These are phyloP conservation scores for Tulasnella sp. DNA, from an alignment of 768 basidiomycete species.

Conservation along the genomic window DNA sequence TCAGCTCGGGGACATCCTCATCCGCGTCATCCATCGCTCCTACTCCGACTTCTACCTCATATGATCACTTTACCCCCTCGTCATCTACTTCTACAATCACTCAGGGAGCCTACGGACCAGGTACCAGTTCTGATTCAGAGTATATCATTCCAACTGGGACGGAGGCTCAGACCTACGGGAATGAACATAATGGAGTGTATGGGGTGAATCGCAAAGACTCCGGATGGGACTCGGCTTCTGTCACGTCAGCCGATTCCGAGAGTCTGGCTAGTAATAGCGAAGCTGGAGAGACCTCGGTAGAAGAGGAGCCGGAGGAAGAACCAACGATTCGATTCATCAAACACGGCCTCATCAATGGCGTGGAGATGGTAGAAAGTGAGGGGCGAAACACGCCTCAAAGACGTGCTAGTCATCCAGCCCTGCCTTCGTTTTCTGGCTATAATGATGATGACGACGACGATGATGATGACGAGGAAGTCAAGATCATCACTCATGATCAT, in stretches of 20 bases:
- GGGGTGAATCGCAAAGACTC: not conserved
- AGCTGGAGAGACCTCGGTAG: not conserved
- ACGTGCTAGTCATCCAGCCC: too few relatives aligned
- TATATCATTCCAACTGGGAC: not conserved
- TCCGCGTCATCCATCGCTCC: not conserved
- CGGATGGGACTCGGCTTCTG: not conserved
- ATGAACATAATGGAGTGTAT: not conserved
- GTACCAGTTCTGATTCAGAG: not conserved
- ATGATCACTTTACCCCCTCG: too few relatives aligned
- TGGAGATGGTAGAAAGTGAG: conserved; percentile 29
- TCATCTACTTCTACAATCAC: too few relatives aligned
- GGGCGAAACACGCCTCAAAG: too few relatives aligned
- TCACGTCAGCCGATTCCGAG: not conserved
- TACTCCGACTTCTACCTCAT: too few relatives aligned
- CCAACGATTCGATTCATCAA: conserved; percentile 53
- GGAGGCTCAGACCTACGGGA: not conserved
- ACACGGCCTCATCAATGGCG: conserved; percentile 33
- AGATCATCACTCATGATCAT: not conserved
- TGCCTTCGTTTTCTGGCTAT: conserved; percentile 21
- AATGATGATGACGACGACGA: conserved; percentile 31
- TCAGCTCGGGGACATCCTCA: not conserved
- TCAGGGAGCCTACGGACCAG: not conserved
- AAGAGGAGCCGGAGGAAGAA: conserved; percentile 56
- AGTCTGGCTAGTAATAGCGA: not conserved
- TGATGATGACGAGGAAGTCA: conserved; percentile 19